Conservation (phyloP, 768 basidiomycete species). For the Auricularia heimuer region DNA sequence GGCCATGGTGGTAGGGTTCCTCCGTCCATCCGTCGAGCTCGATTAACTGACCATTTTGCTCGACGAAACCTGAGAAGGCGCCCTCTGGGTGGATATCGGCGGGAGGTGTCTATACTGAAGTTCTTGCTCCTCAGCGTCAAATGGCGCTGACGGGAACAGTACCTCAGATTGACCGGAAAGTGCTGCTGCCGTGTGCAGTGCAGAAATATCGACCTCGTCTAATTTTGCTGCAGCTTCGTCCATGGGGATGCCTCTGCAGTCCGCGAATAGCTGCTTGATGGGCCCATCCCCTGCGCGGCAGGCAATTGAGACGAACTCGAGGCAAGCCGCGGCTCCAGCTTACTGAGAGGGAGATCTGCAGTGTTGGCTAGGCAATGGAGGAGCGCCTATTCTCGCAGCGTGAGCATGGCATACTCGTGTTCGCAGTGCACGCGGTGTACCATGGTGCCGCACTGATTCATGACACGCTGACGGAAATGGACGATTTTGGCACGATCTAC, state of each 20-base stretch:
- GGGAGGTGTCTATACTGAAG: not conserved
- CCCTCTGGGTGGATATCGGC: slow-evolving; percentile 1
- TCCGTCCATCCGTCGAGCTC: slow-evolving; percentile 5
- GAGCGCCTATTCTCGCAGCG: not conserved
- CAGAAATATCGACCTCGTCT: not conserved
- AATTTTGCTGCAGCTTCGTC: not conserved
- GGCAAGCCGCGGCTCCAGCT: not conserved
- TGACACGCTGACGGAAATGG: not conserved
- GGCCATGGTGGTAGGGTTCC: not conserved
- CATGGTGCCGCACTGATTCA: slow-evolving; percentile 5
- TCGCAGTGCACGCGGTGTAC: not conserved
- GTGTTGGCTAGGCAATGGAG: slow-evolving; percentile 4
- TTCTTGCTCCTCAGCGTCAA: not conserved
- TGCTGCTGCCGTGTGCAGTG: not conserved
- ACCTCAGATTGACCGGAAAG: slow-evolving; percentile 3
- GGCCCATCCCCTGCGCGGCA: not conserved
- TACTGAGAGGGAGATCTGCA: slow-evolving; percentile 2
- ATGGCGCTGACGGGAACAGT: not conserved
- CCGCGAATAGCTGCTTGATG: slow-evolving; percentile 1
- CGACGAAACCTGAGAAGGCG: not conserved
- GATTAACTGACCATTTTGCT: slow-evolving; percentile 2
- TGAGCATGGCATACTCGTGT: not conserved
- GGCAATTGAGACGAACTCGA: not conserved
- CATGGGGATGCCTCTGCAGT: not conserved
- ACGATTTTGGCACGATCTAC: not conserved